These are phyloP conservation scores for Dactylellina drechsleri DNA, from an alignment of 2,329 filamentous ascomycete species.

Conservation along the genomic window DNA sequence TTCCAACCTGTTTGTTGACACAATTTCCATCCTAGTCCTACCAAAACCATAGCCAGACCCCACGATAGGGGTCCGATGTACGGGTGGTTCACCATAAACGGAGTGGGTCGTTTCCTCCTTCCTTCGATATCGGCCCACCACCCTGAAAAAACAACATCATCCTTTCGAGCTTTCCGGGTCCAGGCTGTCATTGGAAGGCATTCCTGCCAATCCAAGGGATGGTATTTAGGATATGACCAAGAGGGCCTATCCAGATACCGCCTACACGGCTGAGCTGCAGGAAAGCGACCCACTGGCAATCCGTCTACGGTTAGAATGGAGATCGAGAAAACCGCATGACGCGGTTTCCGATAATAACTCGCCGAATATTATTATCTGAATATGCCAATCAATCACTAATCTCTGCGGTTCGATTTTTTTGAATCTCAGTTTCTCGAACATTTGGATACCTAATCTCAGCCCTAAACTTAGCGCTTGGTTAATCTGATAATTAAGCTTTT, in stretches of 20 bases:
- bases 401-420: too few species aligned
- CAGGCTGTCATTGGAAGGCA: conserved; percentile 4
- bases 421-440: too few species aligned
- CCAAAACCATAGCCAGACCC: conserved; percentile 1
- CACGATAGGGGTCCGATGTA: conserved; percentile 21
- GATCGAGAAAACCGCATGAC: too few species aligned
- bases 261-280: conserved; percentile 13
- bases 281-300: not conserved
- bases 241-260: not conserved
- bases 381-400: too few species aligned
- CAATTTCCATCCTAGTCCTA: not conserved
- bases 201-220: not conserved
- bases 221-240: not conserved
- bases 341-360: too few species aligned
- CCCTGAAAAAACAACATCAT: too few species aligned
- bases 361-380: too few species aligned
- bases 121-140: too few species aligned
- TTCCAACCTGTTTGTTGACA: too few species aligned
- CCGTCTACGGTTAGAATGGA: not conserved
- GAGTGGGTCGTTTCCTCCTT: too few species aligned
- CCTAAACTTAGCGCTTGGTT: not conserved
- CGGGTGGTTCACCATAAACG: too few species aligned
- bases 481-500: not conserved
- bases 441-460: too few species aligned
- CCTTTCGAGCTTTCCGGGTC: not conserved